Evolutionary conservation across 306 rosid genomes (phyloP), one percentile per base, ranked within the genome.

Genomic region (Vigna hirtella): DNA sequence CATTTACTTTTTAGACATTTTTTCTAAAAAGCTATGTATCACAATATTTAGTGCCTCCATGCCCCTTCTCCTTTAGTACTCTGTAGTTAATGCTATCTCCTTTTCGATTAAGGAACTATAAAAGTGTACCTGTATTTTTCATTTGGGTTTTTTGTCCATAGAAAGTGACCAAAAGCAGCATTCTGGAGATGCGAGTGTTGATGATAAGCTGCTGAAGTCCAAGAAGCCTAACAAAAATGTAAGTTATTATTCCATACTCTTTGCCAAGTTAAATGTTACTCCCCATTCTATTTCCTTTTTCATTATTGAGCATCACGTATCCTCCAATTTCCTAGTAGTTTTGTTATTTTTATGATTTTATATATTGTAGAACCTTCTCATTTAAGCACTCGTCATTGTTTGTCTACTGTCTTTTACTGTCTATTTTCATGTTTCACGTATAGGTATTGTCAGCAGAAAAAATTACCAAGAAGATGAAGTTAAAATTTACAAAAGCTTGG

Each of bases 401-500:
- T 67, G 36, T 53, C 49, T 16, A 14, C 70, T 15, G 40, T 42
- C 20, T 57, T 63, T 72, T 6, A 66, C 22, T 55, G 72, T 65
- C 50, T 49, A 38, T 85, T 66, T 81, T 75, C 73, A 6, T 57
- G 76, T 79, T 68, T 58, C 80, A 77, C 65, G 18, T 74, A 66
- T 76, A 93, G 99, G 91, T 55, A 57, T 69, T 88, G 70, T 82
- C 90, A 47, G 85, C 90, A 30, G 79, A 84, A 63, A 91, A 69
- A 71, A 78, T 92, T 71, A 81, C 82, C 51, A 93, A 89, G 85
- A 93, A 81, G 89, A 91, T 90, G 93, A 88, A 86, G 82, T 82
- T 84, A 62, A 93, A 95, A 83, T 93, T 95, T 79, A 86, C 93
- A 17, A 89, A 90, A 85, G 98, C 99, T n/a, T 95, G 99, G 98